A percentile compares a stretch with the other conserved stretches of the same genome.
Evolutionary conservation across 176 grass and related monocot species (phyloP).

Genomic region (Hordeum marinum): DNA sequence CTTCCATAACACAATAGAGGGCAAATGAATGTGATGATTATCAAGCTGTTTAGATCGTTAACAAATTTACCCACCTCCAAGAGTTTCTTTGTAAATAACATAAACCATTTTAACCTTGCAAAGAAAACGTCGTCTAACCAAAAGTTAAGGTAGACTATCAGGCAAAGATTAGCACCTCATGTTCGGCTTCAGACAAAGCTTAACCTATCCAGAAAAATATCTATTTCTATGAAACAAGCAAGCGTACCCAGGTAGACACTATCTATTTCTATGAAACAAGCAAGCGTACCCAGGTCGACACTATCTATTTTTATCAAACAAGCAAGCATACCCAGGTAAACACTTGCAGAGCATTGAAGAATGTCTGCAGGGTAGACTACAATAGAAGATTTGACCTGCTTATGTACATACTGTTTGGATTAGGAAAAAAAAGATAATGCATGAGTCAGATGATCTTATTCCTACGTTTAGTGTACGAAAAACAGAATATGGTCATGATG

Average conservation of each 20-base stretch:
- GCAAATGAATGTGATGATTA: neutral
- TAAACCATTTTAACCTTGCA: neutral
- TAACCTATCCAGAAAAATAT: neutral
- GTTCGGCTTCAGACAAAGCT: neutral
- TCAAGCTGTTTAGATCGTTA: neutral
- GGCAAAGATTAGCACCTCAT: neutral
- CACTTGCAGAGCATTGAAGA: conserved; percentile 9
- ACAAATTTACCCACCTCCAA: neutral
- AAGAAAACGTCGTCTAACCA: neutral
- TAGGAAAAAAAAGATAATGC: neutral
- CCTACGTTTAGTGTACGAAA: conserved; percentile 2
- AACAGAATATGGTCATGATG: neutral
- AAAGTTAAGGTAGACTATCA: neutral
- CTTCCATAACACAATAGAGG: neutral
- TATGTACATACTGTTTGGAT: neutral
- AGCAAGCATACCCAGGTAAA: neutral
- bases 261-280: neutral
- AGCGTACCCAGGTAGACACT: neutral
- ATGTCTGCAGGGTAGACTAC: neutral
- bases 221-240: neutral
- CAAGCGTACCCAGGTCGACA: neutral
- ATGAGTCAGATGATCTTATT: neutral
- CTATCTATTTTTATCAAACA: neutral
- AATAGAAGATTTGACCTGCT: neutral
- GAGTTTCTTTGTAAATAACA: neutral